Evolutionary conservation across 306 rosid species (phyloP).

Genomic region (Vigna unguiculata): DNA sequence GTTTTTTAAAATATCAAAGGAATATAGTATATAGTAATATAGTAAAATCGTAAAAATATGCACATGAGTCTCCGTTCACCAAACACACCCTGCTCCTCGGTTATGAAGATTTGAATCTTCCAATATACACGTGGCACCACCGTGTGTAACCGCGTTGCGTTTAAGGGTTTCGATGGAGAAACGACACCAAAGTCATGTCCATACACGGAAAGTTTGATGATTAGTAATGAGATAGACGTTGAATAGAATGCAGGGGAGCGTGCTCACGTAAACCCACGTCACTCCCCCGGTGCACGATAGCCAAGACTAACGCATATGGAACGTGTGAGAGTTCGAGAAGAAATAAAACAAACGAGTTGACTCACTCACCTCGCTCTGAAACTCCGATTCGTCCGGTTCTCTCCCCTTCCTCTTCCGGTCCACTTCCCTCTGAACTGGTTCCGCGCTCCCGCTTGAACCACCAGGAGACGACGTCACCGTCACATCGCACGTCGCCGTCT

Average conservation of each 20-base stretch:
- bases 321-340: background rate
- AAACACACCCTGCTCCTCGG: constrained; percentile 14
- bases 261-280: constrained; percentile 45
- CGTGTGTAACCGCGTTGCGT: constrained; percentile 5
- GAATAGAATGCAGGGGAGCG: constrained; percentile 25
- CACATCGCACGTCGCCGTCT: constrained; percentile 51
- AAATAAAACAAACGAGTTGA: background rate
- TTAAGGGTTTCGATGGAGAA: background rate
- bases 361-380: constrained; percentile 68
- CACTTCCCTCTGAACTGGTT: constrained; percentile 45
- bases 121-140: constrained; percentile 32
- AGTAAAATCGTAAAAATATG: background rate
- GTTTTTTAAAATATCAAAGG: background rate
- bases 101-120: constrained; percentile 10
- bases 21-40: background rate
- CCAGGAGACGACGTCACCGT: constrained; percentile 68
- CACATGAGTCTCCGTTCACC: background rate
- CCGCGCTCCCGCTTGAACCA: constrained; percentile 58
- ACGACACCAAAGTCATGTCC: background rate
- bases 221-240: constrained; percentile 6
- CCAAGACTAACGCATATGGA: constrained; percentile 21
- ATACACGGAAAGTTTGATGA: constrained; percentile 9
- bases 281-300: constrained; percentile 45
- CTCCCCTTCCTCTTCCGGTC: constrained; percentile 69
- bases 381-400: constrained; percentile 58